Evolutionary conservation across 495 filamentous ascomycete genomes (phyloP), one percentile per base, ranked within the genome.

Genomic region (Podospora pseudoanserina): DNA sequence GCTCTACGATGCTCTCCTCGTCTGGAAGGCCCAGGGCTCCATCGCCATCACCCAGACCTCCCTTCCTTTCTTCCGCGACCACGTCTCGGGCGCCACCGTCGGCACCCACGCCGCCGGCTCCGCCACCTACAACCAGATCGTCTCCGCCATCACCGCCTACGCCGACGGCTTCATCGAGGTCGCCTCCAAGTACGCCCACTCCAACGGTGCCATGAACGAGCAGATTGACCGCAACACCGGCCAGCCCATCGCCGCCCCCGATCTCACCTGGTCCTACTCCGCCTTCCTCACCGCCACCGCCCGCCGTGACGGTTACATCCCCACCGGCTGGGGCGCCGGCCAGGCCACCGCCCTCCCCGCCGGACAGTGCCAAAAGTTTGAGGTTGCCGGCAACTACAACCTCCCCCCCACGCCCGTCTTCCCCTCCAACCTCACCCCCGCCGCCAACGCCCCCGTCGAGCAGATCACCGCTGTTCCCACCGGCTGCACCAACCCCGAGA

Each of bases 251-350:
- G 87, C 86, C 0, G 89, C 89, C 9, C 67, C 78, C 13, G 81
- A 90, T 71, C 79, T 91, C 18, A 91, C 89, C 18, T 92, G 89
- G 89, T 90, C 86, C 15, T 90, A 87, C 72, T 85, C 86, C 3
- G 78, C 87, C n/a, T 89, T 90, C 78, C 71, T 89, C 53, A 86
- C 87, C 6, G 86, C 86, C 55, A 79, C 84, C 27, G 82, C 78
- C n/a, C 76, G 81, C 60, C 76, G 82, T 60, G 75, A 76, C 30
- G 80, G 82, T 64, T 69, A 82, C 11, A 79, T 87, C 11, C 88
- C 88, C 0, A 70, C 83, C 3, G 83, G 87, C 4, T 89, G 86
- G 73, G 77, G 81, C 23, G 77, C 79, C 9, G 80, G 80, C 3
- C 80, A 77, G 54, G 73, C 71, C 44, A 80, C 76, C 67, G 83